Percentiles rank a stretch among this genome's conserved stretches.
phyloP scores from a whole-genome alignment of 805 yeast genomes.

The Phaffomyces opuntiae region DNA sequence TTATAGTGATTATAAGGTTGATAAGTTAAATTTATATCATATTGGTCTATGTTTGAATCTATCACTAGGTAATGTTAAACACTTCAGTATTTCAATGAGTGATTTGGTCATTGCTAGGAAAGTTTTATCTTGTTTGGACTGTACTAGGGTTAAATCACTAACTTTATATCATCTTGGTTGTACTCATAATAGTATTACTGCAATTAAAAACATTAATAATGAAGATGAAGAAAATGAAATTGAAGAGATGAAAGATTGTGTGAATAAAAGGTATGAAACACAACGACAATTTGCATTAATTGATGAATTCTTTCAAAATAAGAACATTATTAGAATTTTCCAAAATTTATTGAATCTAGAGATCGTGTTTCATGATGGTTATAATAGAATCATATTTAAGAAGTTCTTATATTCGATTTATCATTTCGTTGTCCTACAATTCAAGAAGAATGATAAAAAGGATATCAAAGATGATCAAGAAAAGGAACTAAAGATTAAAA shows the following conservation, averaged over 20 bases:
- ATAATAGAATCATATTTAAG: constrained; percentile 6
- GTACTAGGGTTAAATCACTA: background rate
- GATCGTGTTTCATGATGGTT: constrained; percentile 7
- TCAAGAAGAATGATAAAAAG: too few relatives aligned
- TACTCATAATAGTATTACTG: background rate
- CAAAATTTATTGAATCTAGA: background rate
- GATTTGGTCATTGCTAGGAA: constrained; percentile 4
- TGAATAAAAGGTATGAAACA: background rate
- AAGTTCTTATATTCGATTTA: constrained; percentile 5
- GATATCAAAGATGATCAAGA: too few relatives aligned
- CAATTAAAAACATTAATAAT: too few relatives aligned
- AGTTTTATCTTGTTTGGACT: constrained; percentile 2
- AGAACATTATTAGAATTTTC: constrained; percentile 1
- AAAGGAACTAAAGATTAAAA: too few relatives aligned
- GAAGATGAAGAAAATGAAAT: too few relatives aligned
- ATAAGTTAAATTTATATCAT: constrained; percentile 1
- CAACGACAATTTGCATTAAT: background rate
- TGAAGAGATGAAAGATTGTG: too few relatives aligned
- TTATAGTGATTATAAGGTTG: background rate
- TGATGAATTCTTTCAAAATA: constrained; percentile 6
- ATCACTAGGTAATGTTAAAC: background rate
- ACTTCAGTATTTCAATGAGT: constrained; percentile 2
- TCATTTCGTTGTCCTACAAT: background rate
- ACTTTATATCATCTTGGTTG: constrained; percentile 8
- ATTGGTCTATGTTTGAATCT: constrained; percentile 3